Percentiles rank a stretch among this genome's conserved stretches.
phyloP scores from a whole-genome alignment of 441 rosid species.

The Eruca vesicaria region DNA sequence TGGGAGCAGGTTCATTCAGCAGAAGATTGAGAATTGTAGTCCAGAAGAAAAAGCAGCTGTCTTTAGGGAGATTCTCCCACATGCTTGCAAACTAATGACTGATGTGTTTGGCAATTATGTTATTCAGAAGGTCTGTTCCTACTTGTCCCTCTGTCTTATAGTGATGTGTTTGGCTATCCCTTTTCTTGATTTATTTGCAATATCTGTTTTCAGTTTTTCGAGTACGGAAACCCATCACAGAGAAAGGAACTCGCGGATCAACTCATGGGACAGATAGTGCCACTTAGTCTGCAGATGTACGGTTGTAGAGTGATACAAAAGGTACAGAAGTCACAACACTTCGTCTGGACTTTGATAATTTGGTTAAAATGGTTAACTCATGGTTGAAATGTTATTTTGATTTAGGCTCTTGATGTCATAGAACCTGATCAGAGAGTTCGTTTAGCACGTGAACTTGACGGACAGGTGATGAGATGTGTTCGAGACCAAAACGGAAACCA shows the following conservation, averaged over 20 bases:
- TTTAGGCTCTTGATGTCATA: conserved; percentile 81
- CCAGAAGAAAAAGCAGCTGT: conserved; percentile 61
- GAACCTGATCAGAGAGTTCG: conserved; percentile 75
- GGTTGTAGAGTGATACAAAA: conserved; percentile 89
- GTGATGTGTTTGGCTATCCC: not conserved
- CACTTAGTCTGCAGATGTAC: conserved; percentile 77
- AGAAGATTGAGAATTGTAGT: conserved; percentile 60
- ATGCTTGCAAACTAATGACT: conserved; percentile 62
- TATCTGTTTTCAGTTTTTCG: conserved; percentile 55
- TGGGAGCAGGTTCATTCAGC: conserved; percentile 84
- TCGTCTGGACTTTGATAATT: not conserved
- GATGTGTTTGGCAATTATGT: conserved; percentile 86
- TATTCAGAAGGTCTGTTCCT: conserved; percentile 60
- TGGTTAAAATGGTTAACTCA: not conserved
- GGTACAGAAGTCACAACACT: conserved; percentile 37
- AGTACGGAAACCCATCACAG: conserved; percentile 61
- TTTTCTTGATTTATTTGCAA: conserved; percentile 11
- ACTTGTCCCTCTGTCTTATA: not conserved
- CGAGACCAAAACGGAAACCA: conserved; percentile 96
- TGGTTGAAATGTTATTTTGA: conserved; percentile 14
- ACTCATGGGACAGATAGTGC: conserved; percentile 64
- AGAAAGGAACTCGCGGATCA: conserved; percentile 68
- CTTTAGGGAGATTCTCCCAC: conserved; percentile 67
- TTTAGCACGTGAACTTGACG: conserved; percentile 77
- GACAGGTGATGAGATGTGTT: conserved; percentile 82